phyloP scores from a whole-genome alignment of 78 protist genomes.

The Cavenderia fasciculata region DNA sequence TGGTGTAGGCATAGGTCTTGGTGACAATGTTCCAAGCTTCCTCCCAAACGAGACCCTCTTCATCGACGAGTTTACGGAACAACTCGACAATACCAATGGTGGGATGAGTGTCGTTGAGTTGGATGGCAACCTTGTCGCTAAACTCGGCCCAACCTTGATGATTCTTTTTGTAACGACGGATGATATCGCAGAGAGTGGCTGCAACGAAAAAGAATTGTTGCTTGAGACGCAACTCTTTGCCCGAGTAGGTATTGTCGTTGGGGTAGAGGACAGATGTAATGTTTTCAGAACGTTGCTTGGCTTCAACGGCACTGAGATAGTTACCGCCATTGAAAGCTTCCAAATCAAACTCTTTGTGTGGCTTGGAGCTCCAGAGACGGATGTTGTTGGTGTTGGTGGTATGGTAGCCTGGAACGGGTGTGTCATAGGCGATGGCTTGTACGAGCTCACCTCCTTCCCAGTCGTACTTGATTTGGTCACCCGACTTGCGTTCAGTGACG shows the following conservation, averaged over 20 bases:
- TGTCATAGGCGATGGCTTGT: conserved; percentile 88
- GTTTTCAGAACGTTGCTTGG: conserved; percentile 89
- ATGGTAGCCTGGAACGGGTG: conserved; percentile 92
- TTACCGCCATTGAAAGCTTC: conserved; percentile 93
- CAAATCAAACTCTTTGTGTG: conserved; percentile 92
- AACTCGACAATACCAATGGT: conserved; percentile 92
- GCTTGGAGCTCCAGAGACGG: conserved; percentile 95
- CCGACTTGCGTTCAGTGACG: conserved; percentile 27
- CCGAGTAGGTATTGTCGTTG: conserved; percentile 94
- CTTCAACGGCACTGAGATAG: conserved; percentile 89
- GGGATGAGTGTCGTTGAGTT: conserved; percentile 99
- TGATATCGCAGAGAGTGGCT: conserved; percentile 96
- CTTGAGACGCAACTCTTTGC: conserved; percentile 95
- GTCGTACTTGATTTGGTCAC: conserved; percentile 23
- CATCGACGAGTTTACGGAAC: conserved; percentile 93
- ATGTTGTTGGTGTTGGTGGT: conserved; percentile 90
- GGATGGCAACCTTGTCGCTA: conserved; percentile 88
- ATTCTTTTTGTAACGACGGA: conserved; percentile 88
- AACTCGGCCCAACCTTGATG: conserved; percentile 54
- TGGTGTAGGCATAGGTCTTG: conserved; percentile 94
- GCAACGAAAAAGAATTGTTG: conserved; percentile 97
- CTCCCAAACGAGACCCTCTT: conserved; percentile 85
- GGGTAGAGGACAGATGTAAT: conserved; percentile 97
- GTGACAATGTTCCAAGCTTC: conserved; percentile 92
- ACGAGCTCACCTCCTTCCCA: conserved; percentile 91